Percentiles rank a stretch among this genome's conserved stretches.
Evolutionary conservation across 2,329 filamentous ascomycete genomes (phyloP).

Genomic region (Penicillium sp.): DNA sequence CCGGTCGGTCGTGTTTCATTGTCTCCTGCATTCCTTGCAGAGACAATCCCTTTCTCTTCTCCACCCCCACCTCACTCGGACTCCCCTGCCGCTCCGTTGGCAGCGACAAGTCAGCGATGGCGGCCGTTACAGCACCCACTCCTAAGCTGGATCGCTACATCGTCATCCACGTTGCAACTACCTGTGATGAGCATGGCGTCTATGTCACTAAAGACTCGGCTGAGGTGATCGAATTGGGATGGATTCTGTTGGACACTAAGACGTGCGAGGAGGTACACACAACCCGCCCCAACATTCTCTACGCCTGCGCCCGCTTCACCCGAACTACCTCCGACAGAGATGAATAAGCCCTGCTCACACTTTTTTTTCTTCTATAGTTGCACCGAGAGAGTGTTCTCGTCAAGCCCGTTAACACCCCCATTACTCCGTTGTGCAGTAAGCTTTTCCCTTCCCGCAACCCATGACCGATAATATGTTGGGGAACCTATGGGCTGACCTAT

Average conservation of each 20-base stretch:
- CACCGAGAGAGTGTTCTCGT: conserved; percentile 95
- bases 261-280: conserved; percentile 81
- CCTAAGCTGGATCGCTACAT: conserved; percentile 91
- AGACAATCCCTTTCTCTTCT: conserved; percentile 23
- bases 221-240: conserved; percentile 98
- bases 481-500: conserved; percentile 22
- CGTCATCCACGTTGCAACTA: conserved; percentile 97
- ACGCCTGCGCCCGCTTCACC: conserved; percentile 8
- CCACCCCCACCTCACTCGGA: conserved; percentile 16
- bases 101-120: conserved; percentile 39
- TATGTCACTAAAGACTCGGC: conserved; percentile 99
- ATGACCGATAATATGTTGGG: not conserved
- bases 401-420: conserved; percentile 97
- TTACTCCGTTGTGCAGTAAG: conserved; percentile 98
- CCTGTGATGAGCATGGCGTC: conserved; percentile 97
- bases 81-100: conserved; percentile 30
- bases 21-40: conserved; percentile 31
- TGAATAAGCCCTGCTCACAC: conserved; percentile 24
- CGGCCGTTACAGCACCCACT: conserved; percentile 52
- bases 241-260: conserved; percentile 93
- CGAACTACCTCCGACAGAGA: not conserved
- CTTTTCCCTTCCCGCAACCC: conserved; percentile 42
- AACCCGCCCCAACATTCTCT: conserved; percentile 10
- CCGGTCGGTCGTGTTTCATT: conserved; percentile 28
- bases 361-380: conserved; percentile 57